Evolutionary conservation across 2,329 filamentous ascomycete genomes (phyloP), one percentile per base, ranked within the genome.

Genomic region (Cylindrodendrum hubeiense): DNA sequence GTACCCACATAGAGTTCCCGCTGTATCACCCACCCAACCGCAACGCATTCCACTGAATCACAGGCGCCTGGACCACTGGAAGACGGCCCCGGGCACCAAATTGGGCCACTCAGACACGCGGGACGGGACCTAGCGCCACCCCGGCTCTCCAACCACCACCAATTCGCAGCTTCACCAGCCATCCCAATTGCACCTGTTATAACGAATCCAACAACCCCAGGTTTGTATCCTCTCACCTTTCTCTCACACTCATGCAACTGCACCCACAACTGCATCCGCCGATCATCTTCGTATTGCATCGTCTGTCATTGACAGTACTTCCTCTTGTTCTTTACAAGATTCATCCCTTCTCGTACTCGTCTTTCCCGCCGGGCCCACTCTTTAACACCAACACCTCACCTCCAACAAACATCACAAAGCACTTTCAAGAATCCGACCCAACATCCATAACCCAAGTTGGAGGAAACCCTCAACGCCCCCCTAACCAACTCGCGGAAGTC

Each of bases 141-240:
- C 60, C 59, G 56, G 46, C 64, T 63, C 63, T 67, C 72, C 72
- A 74, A 71, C 72, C 72, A 70, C 72, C 71, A 67, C 63, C 60
- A 72, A 70, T 71, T 67, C 65, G 61, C 57, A 47, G 34, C 52
- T 46, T 66, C 60, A 71, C 72, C 72, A 75, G 72, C 72, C 72
- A 74, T 74, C 72, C 65, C 22, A 71, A 70, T 75, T 74, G 60
- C 57, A 66, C 46, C 60, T 24, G 61, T 68, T 74, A 74, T 71
- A 74, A 71, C 67, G 56, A 68, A 67, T 58, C 49, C 24, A 67
- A 53, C 62, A 57, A 49, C 53, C 55, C 26, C 59, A 65, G 55
- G 60, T 58, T 65, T 53, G 49, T 57, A 21, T 37, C 7, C 22
- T 26, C 39, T 55, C 44, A 59, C 22, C 52, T 55, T 63, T 61